Conservation (phyloP, 148 eudicot genomes). For the Fallopia convolvulus region DNA sequence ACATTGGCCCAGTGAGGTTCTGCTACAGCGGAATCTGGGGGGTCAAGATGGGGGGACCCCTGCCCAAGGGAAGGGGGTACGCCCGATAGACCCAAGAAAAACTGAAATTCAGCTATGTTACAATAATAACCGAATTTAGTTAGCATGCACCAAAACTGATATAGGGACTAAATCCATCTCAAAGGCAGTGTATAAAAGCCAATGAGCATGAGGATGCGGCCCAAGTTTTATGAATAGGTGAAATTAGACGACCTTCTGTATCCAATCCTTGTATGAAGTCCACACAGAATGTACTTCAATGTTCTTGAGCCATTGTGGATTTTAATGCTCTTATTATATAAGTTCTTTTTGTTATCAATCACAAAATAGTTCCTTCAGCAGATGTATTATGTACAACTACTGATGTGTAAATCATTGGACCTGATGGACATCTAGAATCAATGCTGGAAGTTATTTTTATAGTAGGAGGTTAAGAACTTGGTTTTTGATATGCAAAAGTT, state of each 20-base stretch:
- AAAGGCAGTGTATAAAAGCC: too few relatives aligned
- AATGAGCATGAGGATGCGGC: too few relatives aligned
- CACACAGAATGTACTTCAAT: background rate
- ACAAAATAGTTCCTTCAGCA: background rate
- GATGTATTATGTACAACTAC: background rate
- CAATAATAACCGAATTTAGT: too few relatives aligned
- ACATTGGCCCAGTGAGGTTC: too few relatives aligned
- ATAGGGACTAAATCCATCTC: too few relatives aligned
- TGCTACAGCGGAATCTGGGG: too few relatives aligned
- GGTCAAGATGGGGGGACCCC: too few relatives aligned
- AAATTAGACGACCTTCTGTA: background rate
- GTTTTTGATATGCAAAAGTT: background rate
- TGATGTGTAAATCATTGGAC: slow-evolving; percentile 1
- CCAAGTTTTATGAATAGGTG: background rate
- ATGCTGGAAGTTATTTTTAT: background rate
- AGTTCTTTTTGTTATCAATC: background rate
- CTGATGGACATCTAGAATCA: background rate
- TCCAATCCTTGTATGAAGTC: background rate
- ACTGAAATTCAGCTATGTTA: too few relatives aligned
- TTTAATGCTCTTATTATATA: background rate
- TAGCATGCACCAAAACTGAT: too few relatives aligned
- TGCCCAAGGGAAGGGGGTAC: too few relatives aligned
- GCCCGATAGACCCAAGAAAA: too few relatives aligned
- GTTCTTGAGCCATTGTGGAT: background rate
- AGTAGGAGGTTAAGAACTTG: background rate